These are phyloP conservation scores for Tricholoma sp. DNA, from an alignment of 768 basidiomycete genomes.

Conservation along the genomic window DNA sequence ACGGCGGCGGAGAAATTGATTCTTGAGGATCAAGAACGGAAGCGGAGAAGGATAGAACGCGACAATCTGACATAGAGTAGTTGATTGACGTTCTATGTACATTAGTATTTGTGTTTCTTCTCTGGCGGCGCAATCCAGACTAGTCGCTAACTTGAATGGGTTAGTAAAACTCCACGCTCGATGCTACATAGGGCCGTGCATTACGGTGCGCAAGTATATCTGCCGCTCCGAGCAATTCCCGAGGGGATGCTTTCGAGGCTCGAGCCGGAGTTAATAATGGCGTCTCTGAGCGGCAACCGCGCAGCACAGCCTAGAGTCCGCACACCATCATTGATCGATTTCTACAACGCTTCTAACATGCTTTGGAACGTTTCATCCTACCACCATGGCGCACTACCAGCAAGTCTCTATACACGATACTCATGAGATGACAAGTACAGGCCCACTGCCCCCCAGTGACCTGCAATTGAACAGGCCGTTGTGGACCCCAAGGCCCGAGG, in stretches of 20 bases:
- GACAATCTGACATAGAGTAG: slow-evolving; percentile 21
- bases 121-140: no score
- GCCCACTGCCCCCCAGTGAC: not conserved
- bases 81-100: not conserved
- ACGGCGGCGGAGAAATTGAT: slow-evolving; percentile 85
- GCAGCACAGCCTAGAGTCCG: no score
- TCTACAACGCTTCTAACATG: not conserved
- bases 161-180: no score
- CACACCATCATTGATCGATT: not conserved
- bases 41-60: slow-evolving; percentile 70
- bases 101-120: not conserved
- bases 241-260: no score
- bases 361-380: not conserved
- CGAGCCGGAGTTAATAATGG: no score
- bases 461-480: not conserved
- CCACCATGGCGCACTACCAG: slow-evolving; percentile 5
- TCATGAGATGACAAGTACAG: not conserved
- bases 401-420: not conserved
- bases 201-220: no score
- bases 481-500: not conserved
- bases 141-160: no score
- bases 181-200: no score
- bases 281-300: no score
- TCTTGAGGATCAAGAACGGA: slow-evolving; percentile 86
- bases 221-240: no score